Base-by-base conservation (phyloP, 1,139 yeast species). In the Yamadazyma atmosphaerica region DNA sequence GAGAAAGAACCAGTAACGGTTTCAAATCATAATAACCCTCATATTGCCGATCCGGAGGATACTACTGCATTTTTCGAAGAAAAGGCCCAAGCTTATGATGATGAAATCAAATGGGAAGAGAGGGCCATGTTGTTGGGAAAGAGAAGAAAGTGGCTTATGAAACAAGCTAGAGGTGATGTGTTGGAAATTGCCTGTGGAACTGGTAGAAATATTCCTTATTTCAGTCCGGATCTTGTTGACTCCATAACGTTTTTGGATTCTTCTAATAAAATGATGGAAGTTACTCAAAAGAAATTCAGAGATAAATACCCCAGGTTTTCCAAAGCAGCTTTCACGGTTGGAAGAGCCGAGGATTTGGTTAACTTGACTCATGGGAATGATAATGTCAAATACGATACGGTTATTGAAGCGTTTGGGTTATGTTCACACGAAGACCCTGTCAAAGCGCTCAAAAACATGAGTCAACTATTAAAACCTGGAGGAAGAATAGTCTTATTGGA, bases 361-460 rank as follows among this genome's bases (percentile, higher is more conserved):
- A 64, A 74, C 7, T 59, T 88, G 38, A 81, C 90, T 0, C 51
- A 52, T 19, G 58, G 60, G 3, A 58, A 62, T 19, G 52, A 65
- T 9, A 47, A 56, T 3, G 69, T 81, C 41, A 81, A 81, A 55
- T 92, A 90, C 57, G 98, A 94, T 57, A 90, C 97, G 1, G 83
- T 94, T 30, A 77, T 87, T 36, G 98, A 92, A 60, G 87, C 97
- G 0, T 92, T 92, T 65, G 98, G 98, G 0, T 68, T 92, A 35
- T 92, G 98, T 63, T 90, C 98, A 0, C 97, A 92, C 54, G 85
- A 90, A 52, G 95, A 94, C 55, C 98, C 98, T 0, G 89, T 86
- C 1, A 69, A 67, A 40, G 95, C 96, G 0, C 68, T 92, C 50
- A 66, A 81, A 46, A 88, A 86, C 54, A 87, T 92, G 81, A 68